Evolutionary conservation across 2,329 filamentous ascomycete species (phyloP).

Genomic region (Rugonectria rugulosa): DNA sequence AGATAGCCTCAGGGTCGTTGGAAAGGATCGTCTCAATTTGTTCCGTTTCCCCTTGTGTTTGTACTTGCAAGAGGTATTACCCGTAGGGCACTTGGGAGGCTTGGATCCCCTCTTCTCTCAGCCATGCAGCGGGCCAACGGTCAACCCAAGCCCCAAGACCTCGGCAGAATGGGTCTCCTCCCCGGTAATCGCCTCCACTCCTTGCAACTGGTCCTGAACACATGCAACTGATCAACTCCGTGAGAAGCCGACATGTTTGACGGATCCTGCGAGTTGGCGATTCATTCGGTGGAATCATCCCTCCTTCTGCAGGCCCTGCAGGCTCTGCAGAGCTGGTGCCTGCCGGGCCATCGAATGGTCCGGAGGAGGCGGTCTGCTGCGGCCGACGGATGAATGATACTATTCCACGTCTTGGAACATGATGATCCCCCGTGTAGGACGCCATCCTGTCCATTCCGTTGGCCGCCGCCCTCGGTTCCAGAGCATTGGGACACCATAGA

Average conservation of each 20-base stretch:
- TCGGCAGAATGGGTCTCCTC: conserved; percentile 24
- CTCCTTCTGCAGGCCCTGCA: not conserved
- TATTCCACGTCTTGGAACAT: not conserved
- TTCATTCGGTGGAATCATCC: not conserved
- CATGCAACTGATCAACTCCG: conserved; percentile 22
- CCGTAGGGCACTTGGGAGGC: no score
- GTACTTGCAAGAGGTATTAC: no score
- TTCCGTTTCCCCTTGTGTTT: conserved; percentile 4
- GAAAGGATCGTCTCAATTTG: not conserved
- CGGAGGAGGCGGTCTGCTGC: not conserved
- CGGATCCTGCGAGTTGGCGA: not conserved
- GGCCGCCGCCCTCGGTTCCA: conserved; percentile 6
- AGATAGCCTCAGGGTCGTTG: not conserved
- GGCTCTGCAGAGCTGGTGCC: no score
- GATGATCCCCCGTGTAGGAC: conserved; percentile 10
- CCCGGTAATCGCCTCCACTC: conserved; percentile 31
- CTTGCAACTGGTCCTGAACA: no score
- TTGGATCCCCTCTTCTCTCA: conserved; percentile 8
- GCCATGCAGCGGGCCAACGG: conserved; percentile 12
- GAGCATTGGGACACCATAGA: not conserved
- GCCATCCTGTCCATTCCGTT: not conserved
- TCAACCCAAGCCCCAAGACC: conserved; percentile 20
- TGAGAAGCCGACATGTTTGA: conserved; percentile 1
- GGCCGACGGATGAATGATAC: not conserved
- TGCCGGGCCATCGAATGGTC: not conserved